These are phyloP conservation scores for Monilinia aucupariae DNA, from an alignment of 2,329 filamentous ascomycete genomes.

Conservation along the genomic window DNA sequence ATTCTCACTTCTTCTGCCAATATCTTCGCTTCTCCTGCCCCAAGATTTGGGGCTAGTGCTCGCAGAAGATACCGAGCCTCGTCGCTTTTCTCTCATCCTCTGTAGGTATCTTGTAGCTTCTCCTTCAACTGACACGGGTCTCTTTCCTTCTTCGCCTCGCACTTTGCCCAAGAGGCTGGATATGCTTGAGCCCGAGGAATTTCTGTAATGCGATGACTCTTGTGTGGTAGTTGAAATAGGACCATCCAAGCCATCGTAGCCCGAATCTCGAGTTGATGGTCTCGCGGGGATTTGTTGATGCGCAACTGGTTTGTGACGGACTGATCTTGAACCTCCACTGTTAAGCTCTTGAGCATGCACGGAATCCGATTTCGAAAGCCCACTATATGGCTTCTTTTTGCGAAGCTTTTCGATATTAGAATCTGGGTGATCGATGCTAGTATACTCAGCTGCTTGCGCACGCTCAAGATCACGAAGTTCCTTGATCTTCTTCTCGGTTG, in stretches of 20 bases:
- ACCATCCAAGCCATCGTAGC: neutral
- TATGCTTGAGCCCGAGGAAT: constrained; percentile 4
- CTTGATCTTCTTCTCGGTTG: neutral
- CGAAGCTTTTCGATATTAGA: constrained; percentile 1
- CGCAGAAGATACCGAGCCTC: neutral
- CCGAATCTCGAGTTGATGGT: neutral
- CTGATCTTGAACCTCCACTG: neutral
- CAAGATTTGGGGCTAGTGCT: neutral
- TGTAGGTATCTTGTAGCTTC: constrained; percentile 15
- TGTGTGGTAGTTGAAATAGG: neutral
- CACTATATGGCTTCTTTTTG: neutral
- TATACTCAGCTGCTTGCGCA: constrained; percentile 6
- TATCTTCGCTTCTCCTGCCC: neutral
- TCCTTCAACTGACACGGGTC: neutral
- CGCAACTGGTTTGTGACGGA: neutral
- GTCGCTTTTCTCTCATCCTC: constrained; percentile 7
- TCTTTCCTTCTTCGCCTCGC: neutral
- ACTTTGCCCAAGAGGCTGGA: constrained; percentile 8
- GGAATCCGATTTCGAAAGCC: neutral
- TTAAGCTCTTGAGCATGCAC: constrained; percentile 1
- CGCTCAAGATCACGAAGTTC: constrained; percentile 7
- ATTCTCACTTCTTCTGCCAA: neutral
- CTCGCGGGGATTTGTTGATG: neutral
- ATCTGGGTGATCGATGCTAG: neutral
- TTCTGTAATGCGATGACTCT: neutral